Percentiles rank a stretch among this genome's conserved stretches.
Conservation (phyloP, 805 yeast genomes). For the Blastobotrys parvus region DNA sequence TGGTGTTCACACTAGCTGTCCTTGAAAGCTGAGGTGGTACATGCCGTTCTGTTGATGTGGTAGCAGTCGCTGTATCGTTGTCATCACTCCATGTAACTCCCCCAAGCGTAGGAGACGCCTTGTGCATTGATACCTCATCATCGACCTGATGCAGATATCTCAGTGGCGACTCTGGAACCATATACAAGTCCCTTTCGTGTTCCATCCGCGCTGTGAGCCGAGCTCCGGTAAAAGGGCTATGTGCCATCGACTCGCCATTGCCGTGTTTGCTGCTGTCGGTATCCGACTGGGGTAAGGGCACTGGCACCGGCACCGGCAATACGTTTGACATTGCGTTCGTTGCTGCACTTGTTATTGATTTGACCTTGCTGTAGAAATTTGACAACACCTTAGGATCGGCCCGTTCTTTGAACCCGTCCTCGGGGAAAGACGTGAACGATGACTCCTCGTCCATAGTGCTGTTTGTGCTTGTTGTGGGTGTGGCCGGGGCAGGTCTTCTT, state of each 20-base stretch:
- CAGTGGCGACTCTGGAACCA: not conserved
- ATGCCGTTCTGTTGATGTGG: not conserved
- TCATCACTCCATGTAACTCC: not conserved
- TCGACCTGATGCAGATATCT: conserved; percentile 1
- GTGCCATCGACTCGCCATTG: not conserved
- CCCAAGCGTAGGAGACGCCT: conserved; percentile 2
- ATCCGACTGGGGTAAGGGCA: too few relatives aligned
- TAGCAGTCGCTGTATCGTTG: not conserved
- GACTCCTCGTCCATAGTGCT: conserved; percentile 2
- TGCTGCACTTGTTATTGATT: conserved; percentile 18
- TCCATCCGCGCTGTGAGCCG: not conserved
- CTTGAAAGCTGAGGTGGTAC: conserved; percentile 9
- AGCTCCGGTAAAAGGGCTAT: not conserved
- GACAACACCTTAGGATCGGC: conserved; percentile 14
- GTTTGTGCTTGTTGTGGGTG: too few relatives aligned
- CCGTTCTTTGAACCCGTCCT: conserved; percentile 15
- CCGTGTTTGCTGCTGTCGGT: too few relatives aligned
- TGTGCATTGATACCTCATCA: not conserved
- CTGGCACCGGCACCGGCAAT: conserved; percentile 9
- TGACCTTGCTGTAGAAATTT: conserved; percentile 17
- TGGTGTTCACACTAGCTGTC: conserved; percentile 15
- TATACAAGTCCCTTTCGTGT: too few relatives aligned
- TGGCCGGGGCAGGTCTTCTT: too few relatives aligned
- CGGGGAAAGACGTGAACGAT: conserved; percentile 17
- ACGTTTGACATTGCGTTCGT: conserved; percentile 18